A percentile compares a stretch with the other conserved stretches of the same genome.
phyloP scores from a whole-genome alignment of 116 monocot species.

The Cymodocea nodosa region DNA sequence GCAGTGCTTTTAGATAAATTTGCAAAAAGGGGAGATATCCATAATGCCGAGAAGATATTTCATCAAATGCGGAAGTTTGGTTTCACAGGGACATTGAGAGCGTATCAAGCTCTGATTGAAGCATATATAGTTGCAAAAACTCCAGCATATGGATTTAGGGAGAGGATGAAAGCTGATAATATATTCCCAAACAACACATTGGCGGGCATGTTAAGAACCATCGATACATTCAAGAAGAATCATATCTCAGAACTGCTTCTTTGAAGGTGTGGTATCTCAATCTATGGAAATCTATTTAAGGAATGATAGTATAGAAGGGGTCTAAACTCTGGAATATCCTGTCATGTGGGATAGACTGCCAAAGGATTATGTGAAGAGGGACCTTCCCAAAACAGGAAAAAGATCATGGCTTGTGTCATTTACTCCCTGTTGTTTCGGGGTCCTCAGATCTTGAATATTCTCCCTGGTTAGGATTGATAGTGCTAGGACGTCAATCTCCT shows the following conservation, averaged over 20 bases:
- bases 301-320: too few relatives aligned
- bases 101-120: conserved; percentile 48
- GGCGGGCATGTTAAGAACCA: conserved; percentile 20
- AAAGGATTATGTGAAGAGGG: too few relatives aligned
- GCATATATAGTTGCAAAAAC: conserved; percentile 58
- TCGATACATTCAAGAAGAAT: conserved; percentile 45
- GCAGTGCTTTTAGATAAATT: conserved; percentile 33
- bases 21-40: conserved; percentile 55
- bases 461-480: too few relatives aligned
- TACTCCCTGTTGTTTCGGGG: too few relatives aligned
- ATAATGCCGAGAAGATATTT: conserved; percentile 76
- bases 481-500: too few relatives aligned
- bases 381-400: too few relatives aligned
- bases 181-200: conserved; percentile 31
- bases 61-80: conserved; percentile 31
- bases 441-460: too few relatives aligned
- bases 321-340: too few relatives aligned
- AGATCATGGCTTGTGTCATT: too few relatives aligned
- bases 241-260: conserved; percentile 36
- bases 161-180: conserved; percentile 85
- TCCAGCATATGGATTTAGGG: conserved; percentile 87
- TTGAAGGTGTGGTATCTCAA: conserved; percentile 2
- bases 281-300: too few relatives aligned
- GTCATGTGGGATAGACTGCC: too few relatives aligned
- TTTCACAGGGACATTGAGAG: conserved; percentile 33